Percentiles rank a stretch among this genome's conserved stretches.
Conservation (phyloP, 2,329 filamentous ascomycete genomes). For the Neospermospora avenae region DNA sequence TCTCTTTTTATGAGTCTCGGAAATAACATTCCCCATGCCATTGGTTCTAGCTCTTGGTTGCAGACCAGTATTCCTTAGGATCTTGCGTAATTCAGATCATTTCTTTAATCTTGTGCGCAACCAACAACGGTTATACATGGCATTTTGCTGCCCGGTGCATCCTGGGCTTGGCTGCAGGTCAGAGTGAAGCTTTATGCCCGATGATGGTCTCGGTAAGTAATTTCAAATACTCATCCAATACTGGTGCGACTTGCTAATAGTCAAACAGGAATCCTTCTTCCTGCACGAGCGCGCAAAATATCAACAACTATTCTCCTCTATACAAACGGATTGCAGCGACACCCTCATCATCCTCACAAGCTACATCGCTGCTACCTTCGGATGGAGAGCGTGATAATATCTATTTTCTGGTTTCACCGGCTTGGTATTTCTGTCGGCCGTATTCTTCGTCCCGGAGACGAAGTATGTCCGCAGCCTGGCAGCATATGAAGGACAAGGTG, state of each 20-base stretch:
- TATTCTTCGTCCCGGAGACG: constrained; percentile 9
- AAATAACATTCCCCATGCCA: constrained; percentile 39
- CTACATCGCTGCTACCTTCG: constrained; percentile 37
- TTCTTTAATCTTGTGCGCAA: constrained; percentile 36
- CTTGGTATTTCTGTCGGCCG: constrained; percentile 34
- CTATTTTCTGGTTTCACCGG: constrained; percentile 38
- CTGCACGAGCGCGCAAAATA: constrained; percentile 37
- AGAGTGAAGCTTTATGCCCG: constrained; percentile 35
- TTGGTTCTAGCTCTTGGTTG: constrained; percentile 39
- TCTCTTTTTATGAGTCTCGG: constrained; percentile 40
- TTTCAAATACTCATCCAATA: not conserved
- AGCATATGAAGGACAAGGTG: constrained; percentile 4
- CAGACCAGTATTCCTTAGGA: constrained; percentile 37
- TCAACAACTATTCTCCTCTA: constrained; percentile 20
- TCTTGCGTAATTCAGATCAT: constrained; percentile 35
- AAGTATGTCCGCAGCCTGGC: constrained; percentile 2
- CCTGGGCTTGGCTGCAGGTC: constrained; percentile 38
- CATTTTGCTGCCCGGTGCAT: constrained; percentile 40
- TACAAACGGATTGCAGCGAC: constrained; percentile 40
- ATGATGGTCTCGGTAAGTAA: constrained; percentile 16
- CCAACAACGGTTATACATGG: constrained; percentile 35
- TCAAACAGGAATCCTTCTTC: constrained; percentile 41
- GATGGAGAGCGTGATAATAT: constrained; percentile 41
- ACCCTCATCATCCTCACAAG: constrained; percentile 38
- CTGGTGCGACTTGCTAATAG: constrained; percentile 37